These are phyloP conservation scores for Pyrenopolyporus hunteri DNA, from an alignment of 495 filamentous ascomycete genomes.

Conservation along the genomic window DNA sequence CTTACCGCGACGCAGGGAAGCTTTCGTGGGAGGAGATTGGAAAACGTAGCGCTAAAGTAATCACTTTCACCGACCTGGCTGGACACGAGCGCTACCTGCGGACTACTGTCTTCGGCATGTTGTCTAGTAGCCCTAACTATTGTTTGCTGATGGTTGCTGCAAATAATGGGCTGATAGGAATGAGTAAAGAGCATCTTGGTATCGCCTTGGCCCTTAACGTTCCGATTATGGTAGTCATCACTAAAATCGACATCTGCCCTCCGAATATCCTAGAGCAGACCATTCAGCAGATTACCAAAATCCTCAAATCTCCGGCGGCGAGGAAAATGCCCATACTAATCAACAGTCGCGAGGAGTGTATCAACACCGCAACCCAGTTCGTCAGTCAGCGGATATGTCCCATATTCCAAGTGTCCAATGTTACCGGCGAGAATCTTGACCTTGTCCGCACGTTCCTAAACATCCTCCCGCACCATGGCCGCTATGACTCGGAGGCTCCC, in stretches of 20 bases:
- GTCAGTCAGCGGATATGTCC: conserved; percentile 95
- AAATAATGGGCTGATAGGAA: conserved; percentile 95
- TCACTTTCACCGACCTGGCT: conserved; percentile 93
- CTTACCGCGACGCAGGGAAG: conserved; percentile 42
- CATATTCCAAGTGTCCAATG: conserved; percentile 97
- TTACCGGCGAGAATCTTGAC: conserved; percentile 84
- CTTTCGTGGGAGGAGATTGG: conserved; percentile 98
- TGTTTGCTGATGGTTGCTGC: conserved; percentile 98
- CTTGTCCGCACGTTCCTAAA: conserved; percentile 89
- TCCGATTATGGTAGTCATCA: conserved; percentile 96
- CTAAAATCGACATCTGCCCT: conserved; percentile 98
- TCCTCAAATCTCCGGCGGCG: conserved; percentile 91
- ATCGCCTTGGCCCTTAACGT: conserved; percentile 96
- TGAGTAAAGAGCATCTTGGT: conserved; percentile 97
- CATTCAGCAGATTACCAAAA: conserved; percentile 86
- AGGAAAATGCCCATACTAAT: conserved; percentile 98
- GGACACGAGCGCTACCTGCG: conserved; percentile 95
- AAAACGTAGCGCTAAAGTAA: conserved; percentile 92
- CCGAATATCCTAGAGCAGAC: conserved; percentile 95
- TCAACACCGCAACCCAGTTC: conserved; percentile 95
- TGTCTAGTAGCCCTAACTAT: conserved; percentile 96
- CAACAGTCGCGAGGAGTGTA: conserved; percentile 86
- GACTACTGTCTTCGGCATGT: conserved; percentile 93
- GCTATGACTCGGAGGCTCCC: conserved; percentile 83
- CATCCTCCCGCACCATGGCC: conserved; percentile 92